Evolutionary conservation across 352 stramenopile genomes (phyloP), one percentile per base, ranked within the genome.

Genomic region (Globisporangium spinosum): DNA sequence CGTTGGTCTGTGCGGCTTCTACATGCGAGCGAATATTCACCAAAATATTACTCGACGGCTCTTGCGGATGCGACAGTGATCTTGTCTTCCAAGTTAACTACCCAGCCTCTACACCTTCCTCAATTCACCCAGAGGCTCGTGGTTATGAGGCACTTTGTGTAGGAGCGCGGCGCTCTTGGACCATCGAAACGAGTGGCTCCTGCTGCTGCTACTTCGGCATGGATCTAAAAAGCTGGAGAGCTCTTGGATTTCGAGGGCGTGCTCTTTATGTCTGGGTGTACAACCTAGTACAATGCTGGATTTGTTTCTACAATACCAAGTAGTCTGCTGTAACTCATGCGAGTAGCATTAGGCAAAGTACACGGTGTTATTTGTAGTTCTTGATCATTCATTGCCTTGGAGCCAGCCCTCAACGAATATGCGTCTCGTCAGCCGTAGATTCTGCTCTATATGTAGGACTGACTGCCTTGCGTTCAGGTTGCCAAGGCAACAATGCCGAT

Each of bases 121-220:
- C 13, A n/a, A 20, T 17, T 49, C 43, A 51, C 43, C 43, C 43
- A 51, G 25, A 8, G 15, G 15, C 29, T 61, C 55, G 55, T 61
- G 55, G 55, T 23, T 6, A 34, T 22, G 29, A 38, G 25, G 56
- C 56, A 23, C 20, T 32, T 47, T 62, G 20, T 25, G 56, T 62
- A 62, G 56, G 56, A 62, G 56, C 56, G 56, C 4, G 56, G 10
- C 56, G n/a, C 32, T 61, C 55, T 61, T 7, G 1, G 29, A 47
- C 7, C 29, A 61, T 61, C 32, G 56, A 49, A 47, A 62, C 15
- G 56, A 62, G 56, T 43, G 56, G 56, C 56, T 32, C n/a, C 20
- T 8, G 56, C 29, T 4, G 9, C n/a, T 47, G 38, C 12, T 49
- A 0, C 43, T 20, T n/a, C 15, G 13, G 15, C 35, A 43, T 47